Conservation (phyloP, 1,284 basidiomycete species). For the Amylostereum chailletii region DNA sequence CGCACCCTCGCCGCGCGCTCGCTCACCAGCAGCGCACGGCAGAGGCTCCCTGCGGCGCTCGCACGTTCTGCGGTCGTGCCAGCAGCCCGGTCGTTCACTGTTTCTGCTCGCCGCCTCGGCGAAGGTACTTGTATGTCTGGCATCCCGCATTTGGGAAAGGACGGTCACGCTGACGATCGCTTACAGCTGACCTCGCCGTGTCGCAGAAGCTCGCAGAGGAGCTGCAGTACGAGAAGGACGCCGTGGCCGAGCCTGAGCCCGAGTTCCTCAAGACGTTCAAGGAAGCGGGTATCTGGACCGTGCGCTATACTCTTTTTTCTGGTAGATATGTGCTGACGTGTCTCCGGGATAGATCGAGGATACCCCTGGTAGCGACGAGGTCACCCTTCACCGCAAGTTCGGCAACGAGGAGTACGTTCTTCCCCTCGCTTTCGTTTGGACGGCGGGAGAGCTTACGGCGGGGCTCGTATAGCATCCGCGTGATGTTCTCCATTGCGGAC, state of each 20-base stretch:
- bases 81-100: constrained; percentile 45
- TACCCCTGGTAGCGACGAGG: constrained; percentile 71
- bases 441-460: no score
- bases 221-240: constrained; percentile 78
- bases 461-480: constrained; percentile 45
- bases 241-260: constrained; percentile 45
- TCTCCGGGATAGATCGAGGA: constrained; percentile 55
- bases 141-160: background rate
- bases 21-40: constrained; percentile 16
- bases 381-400: constrained; percentile 75
- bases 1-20: constrained; percentile 24
- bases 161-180: constrained; percentile 5
- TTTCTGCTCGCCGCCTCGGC: constrained; percentile 42
- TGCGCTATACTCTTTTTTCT: constrained; percentile 22
- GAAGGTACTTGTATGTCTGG: constrained; percentile 52
- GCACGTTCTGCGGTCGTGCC: constrained; percentile 17
- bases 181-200: constrained; percentile 66
- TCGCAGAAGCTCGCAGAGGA: constrained; percentile 76
- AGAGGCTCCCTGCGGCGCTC: constrained; percentile 16
- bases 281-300: constrained; percentile 69
- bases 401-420: constrained; percentile 82
- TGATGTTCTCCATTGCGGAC: constrained; percentile 82
- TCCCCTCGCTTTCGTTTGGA: background rate
- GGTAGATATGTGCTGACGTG: background rate
- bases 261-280: constrained; percentile 78